Evolutionary conservation across 2,329 filamentous ascomycete species (phyloP), one percentile per base, ranked within the genome.

Genomic region (Cercospora sp.): DNA sequence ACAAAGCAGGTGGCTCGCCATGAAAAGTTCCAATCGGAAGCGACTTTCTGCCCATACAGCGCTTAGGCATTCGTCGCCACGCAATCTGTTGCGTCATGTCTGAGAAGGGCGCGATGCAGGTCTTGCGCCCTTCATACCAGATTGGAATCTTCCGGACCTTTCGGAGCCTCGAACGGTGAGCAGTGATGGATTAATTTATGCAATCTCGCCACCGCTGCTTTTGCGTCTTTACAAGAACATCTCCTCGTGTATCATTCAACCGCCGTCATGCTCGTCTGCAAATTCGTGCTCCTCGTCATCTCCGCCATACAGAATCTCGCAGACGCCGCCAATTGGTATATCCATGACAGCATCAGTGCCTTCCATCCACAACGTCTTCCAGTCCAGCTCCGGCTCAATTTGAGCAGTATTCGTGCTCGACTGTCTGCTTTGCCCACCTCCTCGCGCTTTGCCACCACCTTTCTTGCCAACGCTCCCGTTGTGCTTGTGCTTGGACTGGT

Each of bases 281-380:
- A 58, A 21, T 3, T 69, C 67, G 30, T 72, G 71, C 58, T 72
- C 68, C 28, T 70, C 63, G 43, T 67, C 67, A 59, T 66, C n/a
- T 2, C 32, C 66, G 0, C 93, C 94, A 80, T 98, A 99, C 24
- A 99, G 79, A 37, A 99, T 89, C 82, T 99, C 94, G 77, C 94
- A 98, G 1, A 98, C 94, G 0, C 94, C 95, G 9, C 93, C 94
- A 72, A 98, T 87, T 7, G 95, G 95, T 60, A 99, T 90, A 81
- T 99, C 95, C 91, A 99, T 91, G 7, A 98, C 95, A 1, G 93
- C 95, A 84, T 99, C 95, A 0, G 95, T 99, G 18, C 95, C 93
- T 74, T 92, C 89, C 76, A 89, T 93, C 95, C 95, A 99, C 18
- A 97, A 85, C 67, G 85, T 86, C 76, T 86, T 89, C 94, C 95